Evolutionary conservation across 2,329 filamentous ascomycete species (phyloP).

Genomic region (Alternaria arborescens): DNA sequence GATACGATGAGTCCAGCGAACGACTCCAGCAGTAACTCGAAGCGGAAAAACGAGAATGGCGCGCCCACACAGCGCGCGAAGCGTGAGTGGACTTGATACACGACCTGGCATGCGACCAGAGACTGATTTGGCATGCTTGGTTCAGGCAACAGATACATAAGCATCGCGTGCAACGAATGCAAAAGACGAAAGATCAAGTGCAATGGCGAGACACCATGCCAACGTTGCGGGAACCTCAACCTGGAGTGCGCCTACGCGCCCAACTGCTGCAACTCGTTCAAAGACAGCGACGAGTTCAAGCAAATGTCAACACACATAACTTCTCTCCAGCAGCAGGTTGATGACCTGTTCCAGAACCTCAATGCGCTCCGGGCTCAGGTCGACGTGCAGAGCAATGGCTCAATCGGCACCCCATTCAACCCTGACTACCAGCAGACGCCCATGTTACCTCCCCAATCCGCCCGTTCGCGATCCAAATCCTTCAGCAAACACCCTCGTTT

Average conservation of each 20-base stretch:
- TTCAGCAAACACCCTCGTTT: constrained; percentile 69
- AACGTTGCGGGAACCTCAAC: constrained; percentile 70
- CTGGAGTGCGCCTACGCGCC: constrained; percentile 72
- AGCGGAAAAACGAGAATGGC: constrained; percentile 57
- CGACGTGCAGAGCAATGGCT: constrained; percentile 43
- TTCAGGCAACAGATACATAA: constrained; percentile 64
- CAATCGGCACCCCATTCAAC: constrained; percentile 41
- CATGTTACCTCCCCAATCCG: constrained; percentile 40
- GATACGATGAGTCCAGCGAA: constrained; percentile 47
- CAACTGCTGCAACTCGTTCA: constrained; percentile 81
- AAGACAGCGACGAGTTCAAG: constrained; percentile 86
- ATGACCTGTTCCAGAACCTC: constrained; percentile 76
- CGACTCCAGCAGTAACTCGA: constrained; percentile 37
- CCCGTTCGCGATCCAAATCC: constrained; percentile 51
- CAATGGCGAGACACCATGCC: constrained; percentile 71
- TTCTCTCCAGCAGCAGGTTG: constrained; percentile 83
- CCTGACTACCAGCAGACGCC: constrained; percentile 47
- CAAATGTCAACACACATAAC: constrained; percentile 78
- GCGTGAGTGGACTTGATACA: constrained; percentile 45
- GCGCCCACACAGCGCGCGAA: constrained; percentile 62
- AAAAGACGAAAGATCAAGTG: constrained; percentile 74
- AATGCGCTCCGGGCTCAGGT: constrained; percentile 68
- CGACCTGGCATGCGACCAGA: background rate
- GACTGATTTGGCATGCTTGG: background rate
- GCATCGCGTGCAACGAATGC: constrained; percentile 73